These are phyloP conservation scores for Ophiostoma montium DNA, from an alignment of 2,329 filamentous ascomycete genomes.

Conservation along the genomic window DNA sequence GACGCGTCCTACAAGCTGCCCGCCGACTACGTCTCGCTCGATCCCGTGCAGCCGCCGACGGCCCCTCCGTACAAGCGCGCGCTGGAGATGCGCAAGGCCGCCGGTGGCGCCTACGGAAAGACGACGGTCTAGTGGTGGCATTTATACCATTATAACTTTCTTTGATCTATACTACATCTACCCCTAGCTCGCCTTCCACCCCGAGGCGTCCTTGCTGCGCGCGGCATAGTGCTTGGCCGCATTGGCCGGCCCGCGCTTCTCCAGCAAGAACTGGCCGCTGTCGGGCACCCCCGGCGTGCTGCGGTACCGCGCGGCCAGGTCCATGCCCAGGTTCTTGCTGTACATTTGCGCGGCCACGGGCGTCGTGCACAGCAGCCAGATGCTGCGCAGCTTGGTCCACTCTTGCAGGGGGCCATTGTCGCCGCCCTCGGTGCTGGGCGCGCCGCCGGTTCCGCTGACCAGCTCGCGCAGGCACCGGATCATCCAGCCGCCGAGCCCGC, in stretches of 20 bases:
- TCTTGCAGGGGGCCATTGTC: neutral
- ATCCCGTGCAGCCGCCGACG: conserved; percentile 89
- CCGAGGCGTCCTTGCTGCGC: neutral
- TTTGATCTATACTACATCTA: neutral
- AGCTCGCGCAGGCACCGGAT: conserved; percentile 43
- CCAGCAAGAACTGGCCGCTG: conserved; percentile 19
- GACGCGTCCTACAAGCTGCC: conserved; percentile 89
- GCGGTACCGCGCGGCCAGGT: conserved; percentile 14
- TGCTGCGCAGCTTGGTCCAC: conserved; percentile 32
- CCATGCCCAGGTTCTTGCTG: conserved; percentile 30
- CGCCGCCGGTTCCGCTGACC: conserved; percentile 26
- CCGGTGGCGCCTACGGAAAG: conserved; percentile 66
- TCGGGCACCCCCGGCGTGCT: conserved; percentile 4
- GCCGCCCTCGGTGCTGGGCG: neutral
- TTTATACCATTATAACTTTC: too few relatives aligned
- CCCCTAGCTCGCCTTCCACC: neutral
- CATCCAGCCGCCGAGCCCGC: conserved; percentile 52
- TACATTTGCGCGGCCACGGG: conserved; percentile 28
- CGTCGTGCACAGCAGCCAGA: conserved; percentile 9
- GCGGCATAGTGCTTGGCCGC: neutral
- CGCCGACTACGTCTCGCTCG: conserved; percentile 70
- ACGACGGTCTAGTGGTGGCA: conserved; percentile 30
- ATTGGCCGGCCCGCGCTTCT: conserved; percentile 24
- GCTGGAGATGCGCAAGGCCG: conserved; percentile 64
- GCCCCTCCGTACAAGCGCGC: conserved; percentile 90